Base-by-base conservation (phyloP, 2,329 filamentous ascomycete genomes). In the Aspergillus aculeatinus region DNA sequence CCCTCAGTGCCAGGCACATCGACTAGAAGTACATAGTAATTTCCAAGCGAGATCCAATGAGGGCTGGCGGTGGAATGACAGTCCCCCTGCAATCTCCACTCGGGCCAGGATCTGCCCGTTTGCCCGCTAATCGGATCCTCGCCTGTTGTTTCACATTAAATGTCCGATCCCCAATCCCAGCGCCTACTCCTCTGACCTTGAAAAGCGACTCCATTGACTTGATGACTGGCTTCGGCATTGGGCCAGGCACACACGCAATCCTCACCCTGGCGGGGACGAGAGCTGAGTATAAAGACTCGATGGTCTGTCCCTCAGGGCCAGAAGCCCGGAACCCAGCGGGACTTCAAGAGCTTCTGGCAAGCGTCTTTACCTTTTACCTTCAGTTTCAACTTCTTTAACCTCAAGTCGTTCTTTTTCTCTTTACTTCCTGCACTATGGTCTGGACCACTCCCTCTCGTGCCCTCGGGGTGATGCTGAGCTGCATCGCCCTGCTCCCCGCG, bases 301-400 rank as follows among this genome's bases (percentile, higher is more conserved):
- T 35, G 11, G 33, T 35, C 33, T 10, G 2, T 35, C 33, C 27
- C 27, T 29, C 2, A 11, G 3, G 33, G 33, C 11, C 11, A 2
- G 0, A 10, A 10, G 11, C 11, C 33, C 1, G 33, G 5, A 35
- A 29, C 2, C 14, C 33, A 35, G 33, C 33, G 11, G 33, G 33
- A 12, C 33, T 35, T 35, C 39, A 44, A 44, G 39, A 55, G 53
- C 53, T 55, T 55, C 53, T 55, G 53, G 53, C 19, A 55, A 55
- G 53, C 53, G 16, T 44, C 39, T 44, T 44, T 14, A 5, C 2
- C 5, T 14, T 42, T 16, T 2, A 16, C 16, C 6, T 47, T n/a
- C n/a, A n/a, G n/a, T n/a, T 39, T 16, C 42, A 27, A 21, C 14
- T 27, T 42, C 23, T 10, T 44, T 44, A 29, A 54, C 51, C 21